Conservation (phyloP, 148 eudicot genomes). For the Polygonum maritimum region DNA sequence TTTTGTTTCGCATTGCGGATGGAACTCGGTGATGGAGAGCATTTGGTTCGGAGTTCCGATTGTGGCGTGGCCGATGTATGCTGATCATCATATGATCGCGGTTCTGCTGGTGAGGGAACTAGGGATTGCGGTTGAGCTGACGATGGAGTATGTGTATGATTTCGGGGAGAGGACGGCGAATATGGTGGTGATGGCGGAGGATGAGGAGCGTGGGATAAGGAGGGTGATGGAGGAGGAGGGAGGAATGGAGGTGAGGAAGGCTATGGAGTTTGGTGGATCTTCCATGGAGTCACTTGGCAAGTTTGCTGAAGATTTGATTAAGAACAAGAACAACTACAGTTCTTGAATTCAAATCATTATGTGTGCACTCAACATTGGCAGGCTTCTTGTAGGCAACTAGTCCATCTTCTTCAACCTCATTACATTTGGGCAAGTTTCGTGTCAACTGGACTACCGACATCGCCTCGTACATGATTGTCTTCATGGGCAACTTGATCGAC, state of each 20-base stretch:
- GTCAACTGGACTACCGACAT: no score
- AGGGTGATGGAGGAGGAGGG: constrained; percentile 6
- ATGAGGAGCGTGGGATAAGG: not conserved
- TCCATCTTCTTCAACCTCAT: no score
- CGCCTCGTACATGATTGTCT: no score
- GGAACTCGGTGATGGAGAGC: constrained; percentile 20
- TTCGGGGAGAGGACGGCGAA: not conserved
- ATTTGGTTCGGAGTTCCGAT: constrained; percentile 21
- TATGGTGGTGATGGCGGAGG: constrained; percentile 6
- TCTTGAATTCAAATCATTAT: no score
- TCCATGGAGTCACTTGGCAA: not conserved
- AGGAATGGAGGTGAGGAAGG: not conserved
- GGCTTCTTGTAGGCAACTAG: no score
- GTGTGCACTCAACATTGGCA: no score
- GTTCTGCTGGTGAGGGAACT: not conserved
- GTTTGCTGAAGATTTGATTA: not conserved
- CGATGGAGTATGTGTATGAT: not conserved
- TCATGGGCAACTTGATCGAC: no score
- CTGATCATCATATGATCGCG: constrained; percentile 1
- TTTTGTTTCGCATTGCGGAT: constrained; percentile 20
- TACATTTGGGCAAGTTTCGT: no score
- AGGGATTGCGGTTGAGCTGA: not conserved
- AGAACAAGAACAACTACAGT: no score
- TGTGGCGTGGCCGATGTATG: constrained; percentile 12
- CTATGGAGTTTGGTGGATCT: not conserved